Evolutionary conservation across 768 basidiomycete species (phyloP).

Genomic region (Phanerodontia chrysosporium): DNA sequence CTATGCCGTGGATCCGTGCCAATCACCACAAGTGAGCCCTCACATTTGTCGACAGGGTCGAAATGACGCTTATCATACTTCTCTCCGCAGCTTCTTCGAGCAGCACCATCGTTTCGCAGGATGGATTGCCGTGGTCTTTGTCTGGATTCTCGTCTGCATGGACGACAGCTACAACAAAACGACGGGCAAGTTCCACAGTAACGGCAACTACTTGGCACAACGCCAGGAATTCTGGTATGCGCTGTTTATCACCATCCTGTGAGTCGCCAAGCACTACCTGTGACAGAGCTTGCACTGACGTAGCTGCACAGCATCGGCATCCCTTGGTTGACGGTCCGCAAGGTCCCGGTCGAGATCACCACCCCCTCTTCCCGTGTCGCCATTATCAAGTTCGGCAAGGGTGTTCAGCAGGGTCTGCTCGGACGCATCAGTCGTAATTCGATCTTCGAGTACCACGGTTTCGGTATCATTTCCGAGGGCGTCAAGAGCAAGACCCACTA

Average conservation of each 20-base stretch:
- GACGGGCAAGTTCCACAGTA: constrained; percentile 1
- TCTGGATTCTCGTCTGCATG: constrained; percentile 60
- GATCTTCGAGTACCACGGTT: constrained; percentile 80
- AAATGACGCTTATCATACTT: neutral
- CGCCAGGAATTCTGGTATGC: constrained; percentile 80
- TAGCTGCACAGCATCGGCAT: constrained; percentile 49
- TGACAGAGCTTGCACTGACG: neutral
- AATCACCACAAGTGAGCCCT: constrained; percentile 69
- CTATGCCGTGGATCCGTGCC: constrained; percentile 77
- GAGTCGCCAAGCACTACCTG: constrained; percentile 22
- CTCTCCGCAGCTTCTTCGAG: constrained; percentile 61
- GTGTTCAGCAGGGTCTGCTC: constrained; percentile 80
- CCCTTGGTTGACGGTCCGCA: constrained; percentile 72
- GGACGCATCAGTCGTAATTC: constrained; percentile 68
- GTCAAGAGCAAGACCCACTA: constrained; percentile 72
- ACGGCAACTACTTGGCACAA: constrained; percentile 46
- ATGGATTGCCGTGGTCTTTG: constrained; percentile 56
- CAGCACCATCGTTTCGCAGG: constrained; percentile 77
- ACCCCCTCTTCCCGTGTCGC: constrained; percentile 77
- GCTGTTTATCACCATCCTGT: constrained; percentile 73
- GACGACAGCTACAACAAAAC: constrained; percentile 45
- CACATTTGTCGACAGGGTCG: neutral
- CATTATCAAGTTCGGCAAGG: constrained; percentile 71
- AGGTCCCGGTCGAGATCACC: constrained; percentile 71
- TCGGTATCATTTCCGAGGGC: constrained; percentile 75